Percentiles rank a stretch among this genome's conserved stretches.
These are phyloP conservation scores for Penicillium paxilli DNA, from an alignment of 495 filamentous ascomycete species.

Conservation along the genomic window DNA sequence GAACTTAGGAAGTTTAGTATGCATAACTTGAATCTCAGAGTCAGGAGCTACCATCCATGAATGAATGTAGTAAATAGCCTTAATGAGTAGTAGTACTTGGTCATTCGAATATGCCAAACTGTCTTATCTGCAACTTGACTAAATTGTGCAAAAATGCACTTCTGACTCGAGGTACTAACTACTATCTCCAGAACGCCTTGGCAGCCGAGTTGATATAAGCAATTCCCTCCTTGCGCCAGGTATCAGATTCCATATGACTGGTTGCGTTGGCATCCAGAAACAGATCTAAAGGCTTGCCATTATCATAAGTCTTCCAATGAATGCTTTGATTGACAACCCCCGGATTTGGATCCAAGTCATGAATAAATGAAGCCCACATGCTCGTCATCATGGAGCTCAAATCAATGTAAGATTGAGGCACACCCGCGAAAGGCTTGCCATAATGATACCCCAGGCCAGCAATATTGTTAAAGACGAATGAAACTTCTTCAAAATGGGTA, in stretches of 20 bases:
- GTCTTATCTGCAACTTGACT: background rate
- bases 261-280: conserved; percentile 52
- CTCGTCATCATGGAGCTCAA: conserved; percentile 53
- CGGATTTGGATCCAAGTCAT: conserved; percentile 50
- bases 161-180: no score
- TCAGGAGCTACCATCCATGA: no score
- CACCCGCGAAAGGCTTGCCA: conserved; percentile 48
- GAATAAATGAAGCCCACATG: conserved; percentile 57
- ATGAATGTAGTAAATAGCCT: no score
- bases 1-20: no score
- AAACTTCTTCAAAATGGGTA: conserved; percentile 62
- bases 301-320: conserved; percentile 47
- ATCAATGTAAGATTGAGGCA: conserved; percentile 41
- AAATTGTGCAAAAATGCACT: no score
- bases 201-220: conserved; percentile 33
- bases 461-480: conserved; percentile 62
- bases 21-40: no score
- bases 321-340: conserved; percentile 27
- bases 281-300: conserved; percentile 39
- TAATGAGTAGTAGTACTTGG: no score
- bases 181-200: conserved; percentile 26
- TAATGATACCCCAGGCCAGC: conserved; percentile 49
- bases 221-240: conserved; percentile 47
- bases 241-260: conserved; percentile 48
- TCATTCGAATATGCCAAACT: no score